phyloP scores from a whole-genome alignment of 2,329 filamentous ascomycete genomes.

The Neonectria neomacrospora region DNA sequence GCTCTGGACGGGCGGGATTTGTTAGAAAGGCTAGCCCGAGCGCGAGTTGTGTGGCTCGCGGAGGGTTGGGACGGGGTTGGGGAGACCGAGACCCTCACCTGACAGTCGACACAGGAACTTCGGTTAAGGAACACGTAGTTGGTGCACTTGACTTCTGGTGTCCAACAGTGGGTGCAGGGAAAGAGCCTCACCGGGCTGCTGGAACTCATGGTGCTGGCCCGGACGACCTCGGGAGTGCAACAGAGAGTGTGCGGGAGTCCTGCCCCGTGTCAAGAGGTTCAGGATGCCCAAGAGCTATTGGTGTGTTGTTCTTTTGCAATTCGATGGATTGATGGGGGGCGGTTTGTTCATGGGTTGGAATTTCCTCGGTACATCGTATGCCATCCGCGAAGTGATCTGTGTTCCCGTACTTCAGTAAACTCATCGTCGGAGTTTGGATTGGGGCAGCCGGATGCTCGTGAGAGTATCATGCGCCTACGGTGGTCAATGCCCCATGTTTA shows the following conservation, averaged over 20 bases:
- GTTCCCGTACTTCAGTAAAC: constrained; percentile 3
- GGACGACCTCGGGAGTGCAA: constrained; percentile 20
- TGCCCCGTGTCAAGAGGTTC: constrained; percentile 13
- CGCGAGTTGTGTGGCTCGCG: neutral
- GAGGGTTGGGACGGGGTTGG: neutral
- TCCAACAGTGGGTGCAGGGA: constrained; percentile 38
- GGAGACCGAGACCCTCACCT: constrained; percentile 28
- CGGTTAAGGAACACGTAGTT: constrained; percentile 42
- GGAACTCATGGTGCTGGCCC: constrained; percentile 29
- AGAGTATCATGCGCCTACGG: constrained; percentile 1
- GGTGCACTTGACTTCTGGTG: constrained; percentile 40
- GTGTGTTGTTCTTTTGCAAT: constrained; percentile 16
- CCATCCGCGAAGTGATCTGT: constrained; percentile 14
- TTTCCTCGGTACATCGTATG: constrained; percentile 1
- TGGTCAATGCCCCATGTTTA: neutral
- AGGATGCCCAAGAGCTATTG: constrained; percentile 1
- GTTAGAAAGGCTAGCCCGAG: constrained; percentile 8
- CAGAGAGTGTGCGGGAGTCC: constrained; percentile 5
- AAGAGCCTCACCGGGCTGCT: constrained; percentile 35
- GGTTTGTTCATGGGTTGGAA: neutral
- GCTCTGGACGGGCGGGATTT: constrained; percentile 26
- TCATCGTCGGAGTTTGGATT: constrained; percentile 4
- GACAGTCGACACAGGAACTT: constrained; percentile 40
- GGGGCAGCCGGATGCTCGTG: constrained; percentile 2
- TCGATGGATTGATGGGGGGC: constrained; percentile 1